Base-by-base conservation (phyloP, 345 rosid genomes). In the Eucalyptus microcorys region DNA sequence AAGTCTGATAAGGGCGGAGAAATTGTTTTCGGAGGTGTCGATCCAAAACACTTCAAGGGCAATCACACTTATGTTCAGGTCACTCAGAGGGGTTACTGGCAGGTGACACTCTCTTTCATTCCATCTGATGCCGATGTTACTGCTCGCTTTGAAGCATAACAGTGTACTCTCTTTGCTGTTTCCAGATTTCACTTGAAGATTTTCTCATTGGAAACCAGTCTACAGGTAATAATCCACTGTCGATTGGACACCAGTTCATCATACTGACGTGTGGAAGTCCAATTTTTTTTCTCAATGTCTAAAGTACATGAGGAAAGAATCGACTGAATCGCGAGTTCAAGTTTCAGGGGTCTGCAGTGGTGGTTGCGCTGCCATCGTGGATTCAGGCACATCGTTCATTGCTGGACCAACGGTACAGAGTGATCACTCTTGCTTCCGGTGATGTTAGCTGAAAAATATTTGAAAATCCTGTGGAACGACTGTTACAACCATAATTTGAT, bases 331-430 rank as follows among this genome's bases (percentile, higher is more conserved):
- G 27, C 2, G 14, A 43, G 34, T 61, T 86, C 71, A 8, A 89
- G 90, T 89, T 76, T 13, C 91, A 93, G 99, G 95, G 85, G 91
- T 92, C 57, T 96, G 98, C 87, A 87, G 68, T 19, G 91, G 89
- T 24, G 95, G 97, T 22, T 96, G 99, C 88, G 95, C 93, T 85
- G 96, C 95, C 47, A 92, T 96, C 76, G 94, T 96, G 92, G 98
- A 96, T 91, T 95, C 98, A 14, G 99, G 98, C 88, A 95, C 95
- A 88, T 94, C 96, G 89, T 93, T 94, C 88, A 91, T 96, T 24
- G 97, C 95, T 85, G 99, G 98, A 55, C 99, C 96, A 71, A 92
- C 94, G 24, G 99, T 96, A 93, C 80, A 76, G n/a, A n/a, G n/a
- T n/a, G n/a, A n/a, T n/a, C n/a, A n/a, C n/a, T n/a, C n/a, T n/a